Conservation (phyloP, 768 basidiomycete species). For the Mycena galericulata region DNA sequence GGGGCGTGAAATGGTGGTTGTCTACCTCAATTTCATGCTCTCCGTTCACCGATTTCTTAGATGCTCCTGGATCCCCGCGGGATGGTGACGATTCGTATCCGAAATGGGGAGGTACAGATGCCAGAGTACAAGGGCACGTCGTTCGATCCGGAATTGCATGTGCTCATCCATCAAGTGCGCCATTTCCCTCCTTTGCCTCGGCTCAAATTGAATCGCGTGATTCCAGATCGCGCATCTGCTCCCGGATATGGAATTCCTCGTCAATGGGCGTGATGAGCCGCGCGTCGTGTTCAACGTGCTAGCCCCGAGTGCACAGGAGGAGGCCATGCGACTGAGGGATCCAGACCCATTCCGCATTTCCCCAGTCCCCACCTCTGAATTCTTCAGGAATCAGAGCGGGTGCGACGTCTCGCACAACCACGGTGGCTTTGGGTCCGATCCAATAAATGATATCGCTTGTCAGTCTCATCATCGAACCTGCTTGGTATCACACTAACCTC, state of each 20-base stretch:
- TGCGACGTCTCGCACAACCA: neutral
- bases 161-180: neutral
- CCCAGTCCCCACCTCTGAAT: neutral
- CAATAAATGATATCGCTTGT: neutral
- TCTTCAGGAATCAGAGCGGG: constrained; percentile 4
- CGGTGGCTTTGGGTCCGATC: neutral
- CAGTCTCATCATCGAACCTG: neutral
- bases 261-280: constrained; percentile 17
- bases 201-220: neutral
- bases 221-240: neutral
- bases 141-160: constrained; percentile 7
- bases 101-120: constrained; percentile 1
- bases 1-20: neutral
- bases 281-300: constrained; percentile 3
- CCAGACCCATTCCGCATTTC: constrained; percentile 5
- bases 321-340: neutral
- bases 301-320: neutral
- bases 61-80: constrained; percentile 6
- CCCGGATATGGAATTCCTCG: constrained; percentile 20
- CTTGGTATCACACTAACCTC: neutral
- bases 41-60: neutral
- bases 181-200: neutral
- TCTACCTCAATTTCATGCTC: neutral
- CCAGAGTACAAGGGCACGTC: neutral
- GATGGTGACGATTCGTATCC: neutral